Percentiles rank a stretch among this genome's conserved stretches.
phyloP scores from a whole-genome alignment of 257 asterid genomes.

The Nicotiana obtusifolia region DNA sequence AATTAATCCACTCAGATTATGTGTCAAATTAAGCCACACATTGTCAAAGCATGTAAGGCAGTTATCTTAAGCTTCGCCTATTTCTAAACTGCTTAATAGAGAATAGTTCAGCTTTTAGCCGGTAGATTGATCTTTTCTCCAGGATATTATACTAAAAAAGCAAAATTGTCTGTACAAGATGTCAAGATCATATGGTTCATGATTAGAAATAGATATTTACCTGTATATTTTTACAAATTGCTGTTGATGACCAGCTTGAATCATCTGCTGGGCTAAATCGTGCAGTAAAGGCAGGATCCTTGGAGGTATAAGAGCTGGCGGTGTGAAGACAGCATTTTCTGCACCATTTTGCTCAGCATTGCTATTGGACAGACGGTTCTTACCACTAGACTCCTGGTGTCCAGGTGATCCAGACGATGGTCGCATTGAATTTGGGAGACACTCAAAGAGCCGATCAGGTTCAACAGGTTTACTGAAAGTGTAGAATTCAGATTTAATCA shows the following conservation, averaged over 20 bases:
- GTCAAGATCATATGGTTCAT: neutral
- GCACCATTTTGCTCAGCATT: constrained; percentile 53
- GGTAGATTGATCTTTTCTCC: neutral
- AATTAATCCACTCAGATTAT: too few relatives aligned
- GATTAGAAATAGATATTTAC: constrained; percentile 22
- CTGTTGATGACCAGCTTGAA: constrained; percentile 82
- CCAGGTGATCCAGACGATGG: constrained; percentile 91
- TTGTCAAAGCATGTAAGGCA: neutral
- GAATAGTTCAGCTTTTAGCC: neutral
- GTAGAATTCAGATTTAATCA: constrained; percentile 7
- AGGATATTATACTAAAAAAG: neutral
- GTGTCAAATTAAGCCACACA: neutral
- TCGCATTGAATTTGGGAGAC: constrained; percentile 96
- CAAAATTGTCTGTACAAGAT: neutral
- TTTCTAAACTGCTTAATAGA: neutral
- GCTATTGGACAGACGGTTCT: constrained; percentile 52
- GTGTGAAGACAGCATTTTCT: constrained; percentile 66
- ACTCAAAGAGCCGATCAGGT: constrained; percentile 95
- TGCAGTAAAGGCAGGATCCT: constrained; percentile 90
- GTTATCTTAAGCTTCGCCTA: neutral
- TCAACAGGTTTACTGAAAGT: constrained; percentile 85
- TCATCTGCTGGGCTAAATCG: constrained; percentile 90
- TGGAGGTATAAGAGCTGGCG: constrained; percentile 90
- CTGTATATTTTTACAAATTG: constrained; percentile 83
- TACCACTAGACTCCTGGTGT: constrained; percentile 47